phyloP scores from a whole-genome alignment of 2,329 filamentous ascomycete genomes.

The Furcasterigmium sp. region DNA sequence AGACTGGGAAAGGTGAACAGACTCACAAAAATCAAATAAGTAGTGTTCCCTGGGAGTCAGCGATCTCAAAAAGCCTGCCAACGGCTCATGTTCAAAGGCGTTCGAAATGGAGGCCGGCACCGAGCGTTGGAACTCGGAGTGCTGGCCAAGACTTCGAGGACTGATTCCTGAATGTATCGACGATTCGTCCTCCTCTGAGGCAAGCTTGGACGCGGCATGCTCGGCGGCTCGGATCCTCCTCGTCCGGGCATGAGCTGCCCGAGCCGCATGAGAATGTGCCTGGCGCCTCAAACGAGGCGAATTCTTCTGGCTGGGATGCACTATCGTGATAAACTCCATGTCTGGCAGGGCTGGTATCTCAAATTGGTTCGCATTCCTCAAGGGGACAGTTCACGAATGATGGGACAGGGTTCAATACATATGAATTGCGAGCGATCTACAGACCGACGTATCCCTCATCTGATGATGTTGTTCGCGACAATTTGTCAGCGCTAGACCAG shows the following conservation, averaged over 20 bases:
- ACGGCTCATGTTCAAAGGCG: slow-evolving; percentile 3
- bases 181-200: background rate
- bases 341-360: background rate
- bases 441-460: too few relatives aligned
- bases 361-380: background rate
- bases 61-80: slow-evolving; percentile 3
- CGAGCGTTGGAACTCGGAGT: background rate
- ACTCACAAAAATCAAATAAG: slow-evolving; percentile 3
- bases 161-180: background rate
- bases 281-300: background rate
- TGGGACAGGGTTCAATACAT: background rate
- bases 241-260: slow-evolving; percentile 2
- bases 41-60: slow-evolving; percentile 1
- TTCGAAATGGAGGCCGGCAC: background rate
- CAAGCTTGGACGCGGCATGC: background rate
- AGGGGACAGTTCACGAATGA: background rate
- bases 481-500: slow-evolving; percentile 3
- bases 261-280: slow-evolving; percentile 5
- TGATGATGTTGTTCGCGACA: background rate
- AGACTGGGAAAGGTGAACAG: background rate
- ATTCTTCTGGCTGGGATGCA: slow-evolving; percentile 3
- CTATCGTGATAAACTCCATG: slow-evolving; percentile 5
- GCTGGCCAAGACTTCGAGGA: background rate
- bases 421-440: too few relatives aligned
- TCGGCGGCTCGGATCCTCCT: background rate